A percentile compares a stretch with the other conserved stretches of the same genome.
These are phyloP conservation scores for Fragilaria radians DNA, from an alignment of 108 stramenopile species.

Conservation along the genomic window DNA sequence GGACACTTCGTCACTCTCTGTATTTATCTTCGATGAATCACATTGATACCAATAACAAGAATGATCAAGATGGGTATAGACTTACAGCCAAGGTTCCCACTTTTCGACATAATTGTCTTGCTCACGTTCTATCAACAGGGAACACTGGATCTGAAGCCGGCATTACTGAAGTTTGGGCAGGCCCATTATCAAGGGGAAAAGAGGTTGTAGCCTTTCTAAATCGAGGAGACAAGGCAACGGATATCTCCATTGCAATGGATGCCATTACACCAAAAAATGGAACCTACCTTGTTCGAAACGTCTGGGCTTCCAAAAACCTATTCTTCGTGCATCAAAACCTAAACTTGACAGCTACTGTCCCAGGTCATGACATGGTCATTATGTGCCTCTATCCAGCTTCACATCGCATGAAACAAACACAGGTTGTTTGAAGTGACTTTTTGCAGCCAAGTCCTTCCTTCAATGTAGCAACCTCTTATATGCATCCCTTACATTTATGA, in stretches of 20 bases:
- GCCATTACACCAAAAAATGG: background rate
- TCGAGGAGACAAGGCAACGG: background rate
- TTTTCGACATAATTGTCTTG: background rate
- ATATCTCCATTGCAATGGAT: background rate
- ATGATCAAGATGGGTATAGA: background rate
- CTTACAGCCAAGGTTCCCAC: background rate
- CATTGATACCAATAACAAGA: background rate
- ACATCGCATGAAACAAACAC: no score
- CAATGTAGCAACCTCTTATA: no score
- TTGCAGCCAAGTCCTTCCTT: no score
- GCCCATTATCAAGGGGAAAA: background rate
- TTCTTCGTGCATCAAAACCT: background rate
- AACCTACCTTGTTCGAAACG: background rate
- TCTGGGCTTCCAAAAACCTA: background rate
- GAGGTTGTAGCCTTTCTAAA: background rate
- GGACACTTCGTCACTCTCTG: background rate
- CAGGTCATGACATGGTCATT: background rate
- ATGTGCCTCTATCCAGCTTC: background rate
- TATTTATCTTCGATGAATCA: background rate
- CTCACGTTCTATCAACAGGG: background rate
- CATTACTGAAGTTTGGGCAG: background rate
- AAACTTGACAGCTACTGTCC: background rate
- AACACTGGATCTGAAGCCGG: background rate
- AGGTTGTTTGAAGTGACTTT: no score
- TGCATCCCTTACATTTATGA: no score